phyloP scores from a whole-genome alignment of 495 filamentous ascomycete species.

The Neurospora africana region DNA sequence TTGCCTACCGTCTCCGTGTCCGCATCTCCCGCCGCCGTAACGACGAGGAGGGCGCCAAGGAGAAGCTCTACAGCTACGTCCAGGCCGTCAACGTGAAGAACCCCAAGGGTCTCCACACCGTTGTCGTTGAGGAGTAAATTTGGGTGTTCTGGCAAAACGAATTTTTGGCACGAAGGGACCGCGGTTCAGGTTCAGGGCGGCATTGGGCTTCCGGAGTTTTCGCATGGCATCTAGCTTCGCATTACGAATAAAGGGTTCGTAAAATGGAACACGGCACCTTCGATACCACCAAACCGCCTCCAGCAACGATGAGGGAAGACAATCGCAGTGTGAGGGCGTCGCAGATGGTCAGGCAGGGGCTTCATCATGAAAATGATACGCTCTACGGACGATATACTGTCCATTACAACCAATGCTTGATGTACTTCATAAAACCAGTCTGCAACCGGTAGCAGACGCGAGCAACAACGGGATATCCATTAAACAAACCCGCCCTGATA shows the following conservation, averaged over 20 bases:
- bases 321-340: slow-evolving; percentile 4
- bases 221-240: slow-evolving; percentile 42
- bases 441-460: slow-evolving; percentile 10
- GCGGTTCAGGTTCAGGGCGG: slow-evolving; percentile 33
- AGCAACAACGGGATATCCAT: slow-evolving; percentile 22
- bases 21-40: slow-evolving; percentile 99
- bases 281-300: slow-evolving; percentile 20
- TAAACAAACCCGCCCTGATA: slow-evolving; percentile 21
- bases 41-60: slow-evolving; percentile 97
- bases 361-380: slow-evolving; percentile 16
- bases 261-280: slow-evolving; percentile 19
- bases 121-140: slow-evolving; percentile 53
- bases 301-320: slow-evolving; percentile 4
- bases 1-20: slow-evolving; percentile 89
- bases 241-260: slow-evolving; percentile 39
- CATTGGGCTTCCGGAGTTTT: slow-evolving; percentile 42
- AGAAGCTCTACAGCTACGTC: slow-evolving; percentile 97
- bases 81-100: slow-evolving; percentile 99
- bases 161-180: slow-evolving; percentile 13
- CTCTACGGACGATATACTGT: slow-evolving; percentile 17
- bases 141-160: slow-evolving; percentile 18
- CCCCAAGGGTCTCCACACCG: slow-evolving; percentile 89
- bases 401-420: slow-evolving; percentile 22
- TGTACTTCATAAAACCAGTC: slow-evolving; percentile 17
- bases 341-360: slow-evolving; percentile 2